Evolutionary conservation across 176 grass and related monocot genomes (phyloP).

Genomic region (Ensete glaucum): DNA sequence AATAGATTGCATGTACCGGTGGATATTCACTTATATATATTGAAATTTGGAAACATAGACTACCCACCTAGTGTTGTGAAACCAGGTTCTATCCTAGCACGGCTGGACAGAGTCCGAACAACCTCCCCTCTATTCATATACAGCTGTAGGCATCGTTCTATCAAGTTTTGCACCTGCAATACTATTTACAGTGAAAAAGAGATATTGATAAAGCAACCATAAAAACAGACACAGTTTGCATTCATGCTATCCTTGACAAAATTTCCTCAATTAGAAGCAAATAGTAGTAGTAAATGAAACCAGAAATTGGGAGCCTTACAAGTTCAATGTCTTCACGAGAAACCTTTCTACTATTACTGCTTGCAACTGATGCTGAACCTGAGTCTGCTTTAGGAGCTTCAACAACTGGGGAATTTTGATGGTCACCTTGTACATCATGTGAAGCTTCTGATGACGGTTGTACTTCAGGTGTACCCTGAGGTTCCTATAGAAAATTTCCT

Average conservation of each 20-base stretch:
- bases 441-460: constrained; percentile 2
- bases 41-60: constrained; percentile 9
- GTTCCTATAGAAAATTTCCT: background rate
- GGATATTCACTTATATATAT: background rate
- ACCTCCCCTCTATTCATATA: constrained; percentile 96
- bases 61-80: constrained; percentile 81
- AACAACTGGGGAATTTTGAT: background rate
- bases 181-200: background rate
- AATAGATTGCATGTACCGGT: background rate
- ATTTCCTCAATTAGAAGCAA: background rate
- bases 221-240: too few species aligned
- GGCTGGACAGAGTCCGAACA: constrained; percentile 73
- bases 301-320: background rate
- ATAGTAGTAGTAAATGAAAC: background rate
- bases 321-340: constrained; percentile 13
- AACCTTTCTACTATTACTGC: constrained; percentile 7
- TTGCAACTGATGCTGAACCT: constrained; percentile 4
- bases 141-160: constrained; percentile 85
- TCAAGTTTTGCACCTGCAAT: constrained; percentile 90
- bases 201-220: background rate
- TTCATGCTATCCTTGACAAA: background rate
- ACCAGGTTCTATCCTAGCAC: constrained; percentile 93
- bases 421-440: background rate
- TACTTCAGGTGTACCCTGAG: background rate
- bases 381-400: constrained; percentile 1